Base-by-base conservation (phyloP, 2,329 filamentous ascomycete genomes). In the Diatrype stigma region DNA sequence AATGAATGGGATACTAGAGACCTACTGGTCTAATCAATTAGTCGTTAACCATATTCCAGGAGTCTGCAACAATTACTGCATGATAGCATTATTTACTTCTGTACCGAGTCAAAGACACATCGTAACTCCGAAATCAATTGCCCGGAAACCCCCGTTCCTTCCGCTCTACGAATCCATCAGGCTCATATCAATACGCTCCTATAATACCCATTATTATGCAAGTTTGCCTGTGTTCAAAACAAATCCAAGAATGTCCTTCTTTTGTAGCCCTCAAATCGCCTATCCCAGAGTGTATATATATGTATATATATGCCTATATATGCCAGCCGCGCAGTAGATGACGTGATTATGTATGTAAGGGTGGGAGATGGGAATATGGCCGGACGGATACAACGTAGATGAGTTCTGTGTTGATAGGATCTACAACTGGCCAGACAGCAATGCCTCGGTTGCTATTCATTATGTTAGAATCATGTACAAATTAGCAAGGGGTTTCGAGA, bases 341-440 rank as follows among this genome's bases (percentile, higher is more conserved):
- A 21, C 10, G 17, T 40, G 37, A 22, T 14, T 22, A 40, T 40
- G 10, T 22, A 40, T 40, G 10, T 22, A 22, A 30, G 26, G 26
- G 26, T 30, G 26, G 10, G 26, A 19, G 19, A 22, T 22, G 10
- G 37, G 19, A 40, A 40, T 17, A 22, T 40, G 37, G 19, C 17
- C 3, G 19, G 19, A 11, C 17, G 11, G 17, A 40, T 40, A 40
- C 37, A 21, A 40, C 37, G 37, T 8, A 22, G 17, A 12, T 19
- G 12, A 40, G 6, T 6, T 17, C 26, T 22, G n/a, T 19, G 37
- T 4, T 14, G 17, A 22, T 12, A 16, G 7, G 30, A 42, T 56
- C 47, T 80, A 92, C 61, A 92, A 72, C 65, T 90, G 85, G 47
- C 89, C 89, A 45, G 87, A 89, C 48, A 93, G 75, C 55, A 92